Percentiles rank a stretch among this genome's conserved stretches.
These are phyloP conservation scores for Septoria linicola DNA, from an alignment of 2,329 filamentous ascomycete genomes.

Conservation along the genomic window DNA sequence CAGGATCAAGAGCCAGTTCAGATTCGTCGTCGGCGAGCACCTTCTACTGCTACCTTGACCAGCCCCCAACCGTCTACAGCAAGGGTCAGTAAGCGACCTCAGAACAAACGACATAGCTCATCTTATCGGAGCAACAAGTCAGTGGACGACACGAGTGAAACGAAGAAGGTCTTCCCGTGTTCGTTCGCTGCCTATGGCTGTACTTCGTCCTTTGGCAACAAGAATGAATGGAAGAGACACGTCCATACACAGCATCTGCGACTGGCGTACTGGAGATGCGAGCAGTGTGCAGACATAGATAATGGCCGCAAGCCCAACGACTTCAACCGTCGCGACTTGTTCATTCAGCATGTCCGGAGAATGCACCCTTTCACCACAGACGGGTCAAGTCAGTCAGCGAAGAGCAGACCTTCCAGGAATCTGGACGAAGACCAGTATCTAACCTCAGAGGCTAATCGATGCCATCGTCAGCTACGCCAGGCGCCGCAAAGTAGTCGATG, in stretches of 20 bases:
- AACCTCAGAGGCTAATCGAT: conserved; percentile 58
- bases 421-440: conserved; percentile 30
- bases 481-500: conserved; percentile 63
- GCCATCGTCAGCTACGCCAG: conserved; percentile 60
- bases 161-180: conserved; percentile 62
- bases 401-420: conserved; percentile 50
- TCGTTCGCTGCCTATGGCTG: conserved; percentile 79
- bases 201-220: conserved; percentile 67
- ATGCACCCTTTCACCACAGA: conserved; percentile 66
- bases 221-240: conserved; percentile 97
- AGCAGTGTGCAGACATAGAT: conserved; percentile 50
- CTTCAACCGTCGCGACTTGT: conserved; percentile 93
- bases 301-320: conserved; percentile 50
- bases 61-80: background rate
- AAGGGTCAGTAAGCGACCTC: conserved; percentile 24
- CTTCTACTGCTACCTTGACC: conserved; percentile 9
- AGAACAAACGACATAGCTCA: conserved; percentile 37
- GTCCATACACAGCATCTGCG: conserved; percentile 76
- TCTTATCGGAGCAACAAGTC: conserved; percentile 75
- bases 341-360: conserved; percentile 80
- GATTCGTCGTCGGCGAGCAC: conserved; percentile 23
- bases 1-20: background rate
- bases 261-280: conserved; percentile 72
- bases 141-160: conserved; percentile 52
- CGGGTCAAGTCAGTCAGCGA: conserved; percentile 80